These are phyloP conservation scores for Amphirosellinia nigrospora DNA, from an alignment of 495 filamentous ascomycete species.

Conservation along the genomic window DNA sequence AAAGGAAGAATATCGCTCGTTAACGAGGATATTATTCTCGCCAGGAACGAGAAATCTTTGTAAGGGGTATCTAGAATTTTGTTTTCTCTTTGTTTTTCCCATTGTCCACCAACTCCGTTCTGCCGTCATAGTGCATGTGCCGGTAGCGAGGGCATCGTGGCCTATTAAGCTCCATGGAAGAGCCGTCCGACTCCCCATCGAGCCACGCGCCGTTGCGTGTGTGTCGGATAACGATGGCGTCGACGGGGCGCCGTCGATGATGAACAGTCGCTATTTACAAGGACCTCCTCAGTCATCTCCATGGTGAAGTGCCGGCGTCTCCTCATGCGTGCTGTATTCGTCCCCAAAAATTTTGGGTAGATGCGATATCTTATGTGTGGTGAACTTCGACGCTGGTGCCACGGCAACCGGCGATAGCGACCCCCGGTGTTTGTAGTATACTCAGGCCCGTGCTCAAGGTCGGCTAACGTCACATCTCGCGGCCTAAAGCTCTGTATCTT, in stretches of 20 bases:
- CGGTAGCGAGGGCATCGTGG: not conserved
- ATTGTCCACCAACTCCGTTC: not conserved
- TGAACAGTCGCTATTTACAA: slow-evolving; percentile 34
- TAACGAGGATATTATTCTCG: not conserved
- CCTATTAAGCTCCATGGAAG: slow-evolving; percentile 7
- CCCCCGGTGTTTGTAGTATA: slow-evolving; percentile 23
- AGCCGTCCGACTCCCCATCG: slow-evolving; percentile 28
- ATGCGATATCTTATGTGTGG: slow-evolving; percentile 31
- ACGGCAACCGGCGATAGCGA: slow-evolving; percentile 24
- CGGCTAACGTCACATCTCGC: slow-evolving; percentile 36
- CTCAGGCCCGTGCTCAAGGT: slow-evolving; percentile 28
- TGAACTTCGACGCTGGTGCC: slow-evolving; percentile 22
- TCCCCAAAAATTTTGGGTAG: slow-evolving; percentile 33
- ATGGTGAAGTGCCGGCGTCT: slow-evolving; percentile 12
- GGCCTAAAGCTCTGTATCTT: slow-evolving; percentile 40
- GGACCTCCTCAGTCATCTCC: slow-evolving; percentile 13
- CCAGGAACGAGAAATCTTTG: not conserved
- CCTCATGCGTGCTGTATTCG: slow-evolving; percentile 27
- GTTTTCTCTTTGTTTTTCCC: not conserved
- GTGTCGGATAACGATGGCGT: slow-evolving; percentile 18
- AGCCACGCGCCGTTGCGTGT: slow-evolving; percentile 31
- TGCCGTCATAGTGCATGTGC: not conserved
- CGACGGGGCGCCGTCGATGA: slow-evolving; percentile 32
- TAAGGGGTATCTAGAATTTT: not conserved
- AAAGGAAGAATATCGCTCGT: not conserved